phyloP scores from a whole-genome alignment of 345 rosid species.

The Turritis glabra region DNA sequence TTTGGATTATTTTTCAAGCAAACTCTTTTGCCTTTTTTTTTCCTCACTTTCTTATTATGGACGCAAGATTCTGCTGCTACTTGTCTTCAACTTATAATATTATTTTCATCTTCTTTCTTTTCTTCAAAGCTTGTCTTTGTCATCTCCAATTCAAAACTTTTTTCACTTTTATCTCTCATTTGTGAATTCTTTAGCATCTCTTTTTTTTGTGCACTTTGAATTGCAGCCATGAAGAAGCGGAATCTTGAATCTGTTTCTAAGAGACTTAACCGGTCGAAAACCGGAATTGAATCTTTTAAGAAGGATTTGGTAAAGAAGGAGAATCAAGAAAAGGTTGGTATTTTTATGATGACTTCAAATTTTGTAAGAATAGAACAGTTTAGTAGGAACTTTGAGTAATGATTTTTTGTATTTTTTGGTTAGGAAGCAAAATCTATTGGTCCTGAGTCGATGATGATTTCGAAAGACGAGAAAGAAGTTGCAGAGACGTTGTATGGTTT shows the following conservation, averaged over 20 bases:
- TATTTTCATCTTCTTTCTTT: conserved; percentile 1
- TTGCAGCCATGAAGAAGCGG: conserved; percentile 86
- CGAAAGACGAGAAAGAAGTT: conserved; percentile 96
- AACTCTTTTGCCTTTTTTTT: conserved; percentile 46
- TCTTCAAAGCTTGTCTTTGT: conserved; percentile 28
- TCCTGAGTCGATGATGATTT: conserved; percentile 53
- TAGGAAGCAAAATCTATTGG: conserved; percentile 28
- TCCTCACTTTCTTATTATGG: conserved; percentile 43
- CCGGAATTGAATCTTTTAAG: conserved; percentile 40
- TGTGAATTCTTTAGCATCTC: too few species aligned
- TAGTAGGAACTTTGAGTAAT: background rate
- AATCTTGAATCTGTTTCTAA: conserved; percentile 54
- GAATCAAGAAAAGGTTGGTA: conserved; percentile 56
- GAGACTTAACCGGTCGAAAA: conserved; percentile 48
- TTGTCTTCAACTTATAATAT: conserved; percentile 12
- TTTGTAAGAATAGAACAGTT: background rate
- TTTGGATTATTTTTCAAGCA: conserved; percentile 54
- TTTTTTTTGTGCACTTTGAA: conserved; percentile 38
- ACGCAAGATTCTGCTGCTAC: conserved; percentile 53
- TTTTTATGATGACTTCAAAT: background rate
- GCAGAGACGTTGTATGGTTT: conserved; percentile 79
- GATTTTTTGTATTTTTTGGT: background rate
- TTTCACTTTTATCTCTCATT: too few species aligned
- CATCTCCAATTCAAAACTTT: conserved; percentile 35
- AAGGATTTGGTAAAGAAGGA: conserved; percentile 47